Base-by-base conservation (phyloP, 495 filamentous ascomycete genomes). In the Neurospora sp. region DNA sequence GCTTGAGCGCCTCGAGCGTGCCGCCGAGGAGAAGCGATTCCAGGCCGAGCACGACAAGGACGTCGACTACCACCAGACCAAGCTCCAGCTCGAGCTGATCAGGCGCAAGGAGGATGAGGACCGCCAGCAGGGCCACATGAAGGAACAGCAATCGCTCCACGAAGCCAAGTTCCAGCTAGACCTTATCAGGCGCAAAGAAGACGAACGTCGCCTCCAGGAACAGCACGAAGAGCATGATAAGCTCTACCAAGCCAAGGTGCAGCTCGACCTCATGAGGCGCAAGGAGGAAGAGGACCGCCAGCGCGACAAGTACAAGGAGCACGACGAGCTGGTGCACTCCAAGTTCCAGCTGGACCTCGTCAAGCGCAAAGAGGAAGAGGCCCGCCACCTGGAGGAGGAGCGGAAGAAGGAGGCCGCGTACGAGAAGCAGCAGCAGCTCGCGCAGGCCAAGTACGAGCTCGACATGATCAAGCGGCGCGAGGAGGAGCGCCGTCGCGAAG, bases 281-380 rank as follows among this genome's bases (percentile, higher is more conserved):
- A 75, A 76, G 31, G 82, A 82, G 28, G 77, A 84, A 74, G 81
- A 85, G 76, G 82, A 83, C 69, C 77, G 83, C 38, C 82, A 85
- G 69, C 76, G 79, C 71, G 79, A 83, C 5, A 78, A 82, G 54
- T 66, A 66, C 28, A 66, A 75, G 81, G 79, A 86, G 45, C 83
- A 86, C 8, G 85, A 90, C 76, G 86, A 84, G 73, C 82, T 84
- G 69, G 83, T 84, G 54, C 86, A 90, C 77, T 81, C 85, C 69
- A 77, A 77, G 39, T 75, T 83, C 13, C 39, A 71, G 38, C 70
- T 71, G 19, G 70, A 71, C 37, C 39, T 39, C 39, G 28, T 71
- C 39, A 71, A 71, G 70, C 39, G 24, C 38, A 82, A 83, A 72
- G 82, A 82, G 71, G 75, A 79, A 28, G 75, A 75, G 9, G 75